These are phyloP conservation scores for Syzygium jambos DNA, from an alignment of 345 rosid species.

Conservation along the genomic window DNA sequence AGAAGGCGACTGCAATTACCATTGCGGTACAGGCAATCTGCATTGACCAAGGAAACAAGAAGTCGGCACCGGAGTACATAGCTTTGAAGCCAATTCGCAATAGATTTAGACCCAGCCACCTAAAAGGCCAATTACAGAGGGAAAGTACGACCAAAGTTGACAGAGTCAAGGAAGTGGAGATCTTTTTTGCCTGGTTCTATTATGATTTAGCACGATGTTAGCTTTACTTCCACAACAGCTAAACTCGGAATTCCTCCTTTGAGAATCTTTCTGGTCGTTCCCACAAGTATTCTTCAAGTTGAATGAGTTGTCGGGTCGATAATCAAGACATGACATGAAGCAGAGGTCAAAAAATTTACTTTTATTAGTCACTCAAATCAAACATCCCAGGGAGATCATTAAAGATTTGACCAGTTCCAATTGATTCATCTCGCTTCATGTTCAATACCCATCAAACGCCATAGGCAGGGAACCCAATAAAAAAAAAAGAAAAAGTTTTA, in stretches of 20 bases:
- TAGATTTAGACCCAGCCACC: background rate
- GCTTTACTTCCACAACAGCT: background rate
- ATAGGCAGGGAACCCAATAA: background rate
- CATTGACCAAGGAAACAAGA: background rate
- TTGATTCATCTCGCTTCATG: background rate
- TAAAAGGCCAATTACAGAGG: background rate
- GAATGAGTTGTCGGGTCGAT: background rate
- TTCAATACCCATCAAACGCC: background rate
- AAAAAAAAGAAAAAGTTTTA: background rate
- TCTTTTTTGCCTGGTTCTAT: background rate
- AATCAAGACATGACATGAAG: background rate
- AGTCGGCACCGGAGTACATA: background rate
- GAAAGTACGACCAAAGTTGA: rapidly evolving
- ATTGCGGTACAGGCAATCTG: background rate
- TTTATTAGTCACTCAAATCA: background rate
- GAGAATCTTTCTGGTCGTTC: background rate
- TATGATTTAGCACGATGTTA: background rate
- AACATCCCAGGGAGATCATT: background rate
- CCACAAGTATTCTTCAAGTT: background rate
- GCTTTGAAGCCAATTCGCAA: rapidly evolving
- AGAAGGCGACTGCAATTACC: background rate
- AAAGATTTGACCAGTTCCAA: background rate
- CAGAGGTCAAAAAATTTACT: background rate
- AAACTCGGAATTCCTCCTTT: background rate
- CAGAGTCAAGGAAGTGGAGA: background rate